Evolutionary conservation across 2,329 filamentous ascomycete species (phyloP), one percentile per base, ranked within the genome.

Genomic region (Diaporthe sp.): DNA sequence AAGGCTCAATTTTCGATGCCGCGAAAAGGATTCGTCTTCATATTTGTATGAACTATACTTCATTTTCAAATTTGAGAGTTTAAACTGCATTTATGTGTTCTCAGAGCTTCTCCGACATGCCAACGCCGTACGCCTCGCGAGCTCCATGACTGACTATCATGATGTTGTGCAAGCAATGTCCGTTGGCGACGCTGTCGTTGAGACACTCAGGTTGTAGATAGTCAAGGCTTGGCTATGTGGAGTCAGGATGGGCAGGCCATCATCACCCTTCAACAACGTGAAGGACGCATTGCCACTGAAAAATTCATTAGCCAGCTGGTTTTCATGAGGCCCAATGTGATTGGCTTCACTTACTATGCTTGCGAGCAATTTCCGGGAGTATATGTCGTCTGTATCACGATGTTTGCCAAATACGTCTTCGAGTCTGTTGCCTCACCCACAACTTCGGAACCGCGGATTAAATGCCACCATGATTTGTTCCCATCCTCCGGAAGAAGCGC

Each of bases 391-490:
- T 76, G 70, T 13, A 75, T 73, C 25, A 75, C 60, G 4, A 76
- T 75, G 19, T 75, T 60, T 19, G 75, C 75, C 70, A 58, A 54
- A 57, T 73, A 69, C 10, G 73, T 76, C 58, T 75, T 75, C 4
- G 57, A 64, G 47, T 57, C 68, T 7, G 64, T 40, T 33, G 74
- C 73, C 57, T 76, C 75, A 19, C 55, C 58, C n/a, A 76, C 57
- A 9, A 76, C 45, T 10, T 68, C 66, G 57, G 75, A 67, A 40
- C 73, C 70, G 22, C 72, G n/a, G 33, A 76, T 76, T 4, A 71
- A 55, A 17, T 76, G 75, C 75, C 75, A 76, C 75, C 75, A 76
- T 15, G 73, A 57, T 50, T 76, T 76, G 73, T 75, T 76, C 28
- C 75, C 75, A 10, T 61, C 66, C 22, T 66, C 73, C 1, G 75